Base-by-base conservation (phyloP, 768 basidiomycete species). In the Mrakia hoshinonis region DNA sequence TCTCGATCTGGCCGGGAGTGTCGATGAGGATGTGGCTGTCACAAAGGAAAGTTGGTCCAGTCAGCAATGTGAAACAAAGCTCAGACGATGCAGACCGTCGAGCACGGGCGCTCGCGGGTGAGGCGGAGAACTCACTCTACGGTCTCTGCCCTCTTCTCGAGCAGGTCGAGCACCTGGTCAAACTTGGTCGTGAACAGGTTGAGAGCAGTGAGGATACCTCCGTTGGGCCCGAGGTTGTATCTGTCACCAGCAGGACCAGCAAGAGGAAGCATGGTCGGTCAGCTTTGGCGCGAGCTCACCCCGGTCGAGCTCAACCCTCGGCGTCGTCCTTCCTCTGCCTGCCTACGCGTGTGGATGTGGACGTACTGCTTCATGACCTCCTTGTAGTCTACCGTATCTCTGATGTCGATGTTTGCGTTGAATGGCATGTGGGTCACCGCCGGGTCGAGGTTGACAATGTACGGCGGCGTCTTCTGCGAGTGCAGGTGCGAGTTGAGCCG, bases 351-450 rank as follows among this genome's bases (percentile, higher is more conserved):
- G 36, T 22, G 46, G 31, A 4, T 4, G 1, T 4, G 7, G 22
- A 87, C 89, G 83, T 83, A 96, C 92, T 97, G 93, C 85, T 96
- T 94, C 96, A 99, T 99, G 76, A 99, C 95, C 81, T 99, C 90
- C 74, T 89, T 86, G 80, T 98, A 99, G 79, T 98, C 90, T 26
- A 99, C 87, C 13, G 96, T 99, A 79, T 99, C 96, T 73, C 96
- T 82, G 65, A 99, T 98, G 79, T 99, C 96, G 73, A 99, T 97
- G 79, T 98, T 98, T 34, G 94, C 87, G 72, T 93, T 91, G 77
- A 92, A 99, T 2, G 94, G 92, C 49, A 92, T 84, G 71, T 88
- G 88, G 10, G 89, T 84, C 2, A 98, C 95, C 1, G 96, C 96
- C 7, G 96, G 96, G 79, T 99, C 96, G 73, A 99, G 88, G 79